Evolutionary conservation across 202 grass and related monocot species (phyloP).

Genomic region (Elaeis oleifera): DNA sequence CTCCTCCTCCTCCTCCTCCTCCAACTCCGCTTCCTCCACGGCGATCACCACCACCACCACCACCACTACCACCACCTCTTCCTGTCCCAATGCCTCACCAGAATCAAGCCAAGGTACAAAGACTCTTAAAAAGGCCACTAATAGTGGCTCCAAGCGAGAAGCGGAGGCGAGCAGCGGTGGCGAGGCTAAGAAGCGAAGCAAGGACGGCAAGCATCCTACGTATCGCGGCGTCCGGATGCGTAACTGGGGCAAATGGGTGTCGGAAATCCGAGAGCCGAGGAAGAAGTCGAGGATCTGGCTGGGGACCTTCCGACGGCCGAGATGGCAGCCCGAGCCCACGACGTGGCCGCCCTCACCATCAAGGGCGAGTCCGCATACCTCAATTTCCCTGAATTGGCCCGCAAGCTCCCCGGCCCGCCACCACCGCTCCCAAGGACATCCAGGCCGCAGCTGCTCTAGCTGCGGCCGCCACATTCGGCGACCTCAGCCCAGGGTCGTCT

Average conservation of each 20-base stretch:
- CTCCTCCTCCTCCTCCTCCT: conserved; percentile 6
- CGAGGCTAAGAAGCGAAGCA: conserved; percentile 34
- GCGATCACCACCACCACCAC: conserved; percentile 11
- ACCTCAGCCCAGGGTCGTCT: neutral
- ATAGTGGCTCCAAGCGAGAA: conserved; percentile 24
- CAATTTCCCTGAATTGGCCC: conserved; percentile 67
- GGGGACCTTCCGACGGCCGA: conserved; percentile 72
- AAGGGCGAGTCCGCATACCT: conserved; percentile 64
- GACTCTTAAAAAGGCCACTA: neutral
- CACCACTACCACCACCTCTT: neutral
- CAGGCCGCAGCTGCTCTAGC: conserved; percentile 76
- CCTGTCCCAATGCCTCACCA: conserved; percentile 12
- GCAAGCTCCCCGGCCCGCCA: conserved; percentile 53
- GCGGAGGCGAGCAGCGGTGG: neutral
- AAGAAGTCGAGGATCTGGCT: conserved; percentile 99
- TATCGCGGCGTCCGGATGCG: conserved; percentile 91
- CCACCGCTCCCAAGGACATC: conserved; percentile 64
- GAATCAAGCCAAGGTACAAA: neutral
- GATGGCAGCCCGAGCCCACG: conserved; percentile 89
- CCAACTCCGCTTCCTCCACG: conserved; percentile 11
- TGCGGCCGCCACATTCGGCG: conserved; percentile 25
- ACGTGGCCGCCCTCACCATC: conserved; percentile 69
- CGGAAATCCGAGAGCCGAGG: conserved; percentile 85
- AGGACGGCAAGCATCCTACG: conserved; percentile 53
- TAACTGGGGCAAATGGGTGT: conserved; percentile 92